phyloP scores from a whole-genome alignment of 768 basidiomycete genomes.

The Auricularia auricula-judae region DNA sequence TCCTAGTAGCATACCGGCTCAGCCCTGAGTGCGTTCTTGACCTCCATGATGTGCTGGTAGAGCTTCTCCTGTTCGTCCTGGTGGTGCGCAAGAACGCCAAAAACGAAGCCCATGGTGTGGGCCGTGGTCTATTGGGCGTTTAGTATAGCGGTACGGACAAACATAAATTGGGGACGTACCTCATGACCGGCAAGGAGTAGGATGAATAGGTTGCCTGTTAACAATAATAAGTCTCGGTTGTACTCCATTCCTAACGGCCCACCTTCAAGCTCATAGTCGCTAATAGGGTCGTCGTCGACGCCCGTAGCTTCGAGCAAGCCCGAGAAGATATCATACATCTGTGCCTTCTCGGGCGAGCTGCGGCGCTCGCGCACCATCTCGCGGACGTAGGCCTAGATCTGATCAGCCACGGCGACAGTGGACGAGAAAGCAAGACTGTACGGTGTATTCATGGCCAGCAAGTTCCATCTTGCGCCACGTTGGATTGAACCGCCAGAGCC shows the following conservation, averaged over 20 bases:
- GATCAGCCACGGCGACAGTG: neutral
- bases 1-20: too few relatives aligned
- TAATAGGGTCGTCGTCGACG: conserved; percentile 24
- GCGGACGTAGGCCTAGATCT: conserved; percentile 30
- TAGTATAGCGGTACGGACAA: too few relatives aligned
- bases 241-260: neutral
- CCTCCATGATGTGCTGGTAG: conserved; percentile 20
- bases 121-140: conserved; percentile 23
- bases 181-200: conserved; percentile 52
- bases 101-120: conserved; percentile 24
- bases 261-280: conserved; percentile 34
- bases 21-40: too few relatives aligned
- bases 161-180: conserved; percentile 16
- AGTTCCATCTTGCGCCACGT: conserved; percentile 16
- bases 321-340: conserved; percentile 41
- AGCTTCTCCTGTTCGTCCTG: conserved; percentile 31
- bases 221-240: neutral
- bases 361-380: conserved; percentile 42
- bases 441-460: conserved; percentile 15
- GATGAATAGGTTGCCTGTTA: conserved; percentile 26
- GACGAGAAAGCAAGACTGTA: too few relatives aligned
- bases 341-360: conserved; percentile 22
- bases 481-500: conserved; percentile 27
- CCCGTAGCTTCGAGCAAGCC: conserved; percentile 41
- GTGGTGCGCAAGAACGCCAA: conserved; percentile 41